Conservation (phyloP, 108 stramenopile genomes). For the Fistulifera solaris region DNA sequence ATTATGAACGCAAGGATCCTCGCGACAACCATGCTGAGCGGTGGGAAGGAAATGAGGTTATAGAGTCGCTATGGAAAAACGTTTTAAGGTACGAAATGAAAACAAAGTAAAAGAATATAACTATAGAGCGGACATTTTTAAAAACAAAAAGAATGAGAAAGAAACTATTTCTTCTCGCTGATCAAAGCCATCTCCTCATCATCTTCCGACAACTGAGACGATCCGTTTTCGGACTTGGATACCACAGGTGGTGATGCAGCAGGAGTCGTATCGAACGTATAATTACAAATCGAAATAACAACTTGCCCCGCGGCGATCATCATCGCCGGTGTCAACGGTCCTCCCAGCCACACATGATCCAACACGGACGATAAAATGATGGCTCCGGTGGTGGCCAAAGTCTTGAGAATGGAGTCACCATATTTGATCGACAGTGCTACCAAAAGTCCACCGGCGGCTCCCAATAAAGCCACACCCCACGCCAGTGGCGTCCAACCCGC, state of each 20-base stretch:
- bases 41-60: too few species aligned
- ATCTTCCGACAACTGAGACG: too few species aligned
- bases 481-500: conserved; percentile 67
- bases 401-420: conserved; percentile 91
- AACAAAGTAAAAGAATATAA: too few species aligned
- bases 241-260: conserved; percentile 1
- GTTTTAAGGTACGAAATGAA: too few species aligned
- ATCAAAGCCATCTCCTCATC: too few species aligned
- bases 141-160: too few species aligned
- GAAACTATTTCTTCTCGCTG: too few species aligned
- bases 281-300: conserved; percentile 73
- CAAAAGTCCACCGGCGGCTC: conserved; percentile 84
- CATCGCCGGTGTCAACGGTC: conserved; percentile 71
- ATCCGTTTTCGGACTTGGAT: too few species aligned
- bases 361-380: conserved; percentile 62
- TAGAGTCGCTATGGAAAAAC: too few species aligned
- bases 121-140: too few species aligned
- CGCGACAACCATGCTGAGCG: too few species aligned
- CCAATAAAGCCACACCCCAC: conserved; percentile 45
- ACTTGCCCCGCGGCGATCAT: conserved; percentile 68
- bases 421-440: conserved; percentile 92
- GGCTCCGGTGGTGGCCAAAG: conserved; percentile 82
- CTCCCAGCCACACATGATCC: conserved; percentile 60
- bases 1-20: too few species aligned
- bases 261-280: conserved; percentile 67